phyloP scores from a whole-genome alignment of 495 filamentous ascomycete species.

The Cercophora samala region DNA sequence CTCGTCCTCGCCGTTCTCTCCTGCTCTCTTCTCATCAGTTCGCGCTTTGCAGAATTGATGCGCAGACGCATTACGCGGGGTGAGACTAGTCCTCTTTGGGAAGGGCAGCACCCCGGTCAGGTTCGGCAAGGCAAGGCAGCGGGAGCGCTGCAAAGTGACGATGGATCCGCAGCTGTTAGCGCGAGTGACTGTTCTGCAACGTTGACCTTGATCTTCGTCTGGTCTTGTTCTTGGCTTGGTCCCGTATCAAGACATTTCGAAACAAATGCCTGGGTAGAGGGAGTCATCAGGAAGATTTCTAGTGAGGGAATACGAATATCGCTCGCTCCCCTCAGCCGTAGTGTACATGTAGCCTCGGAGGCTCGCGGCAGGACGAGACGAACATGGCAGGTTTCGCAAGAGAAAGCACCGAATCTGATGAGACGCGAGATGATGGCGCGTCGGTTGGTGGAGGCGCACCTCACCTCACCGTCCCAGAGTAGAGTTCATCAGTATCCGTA shows the following conservation, averaged over 20 bases:
- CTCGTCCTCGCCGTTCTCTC: not conserved
- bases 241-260: not conserved
- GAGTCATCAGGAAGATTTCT: not conserved
- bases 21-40: not conserved
- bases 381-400: not conserved
- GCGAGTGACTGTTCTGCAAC: not conserved
- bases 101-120: slow-evolving; percentile 1
- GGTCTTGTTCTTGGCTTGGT: not conserved
- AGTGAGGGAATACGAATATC: not conserved
- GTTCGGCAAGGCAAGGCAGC: slow-evolving; percentile 5
- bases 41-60: slow-evolving; percentile 8
- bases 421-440: slow-evolving; percentile 6
- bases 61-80: slow-evolving; percentile 9
- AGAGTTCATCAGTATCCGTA: not conserved
- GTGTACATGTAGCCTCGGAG: no score
- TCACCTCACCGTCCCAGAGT: not conserved
- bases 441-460: slow-evolving; percentile 3
- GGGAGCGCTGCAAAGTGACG: slow-evolving; percentile 6
- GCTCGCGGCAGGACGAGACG: not conserved
- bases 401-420: not conserved
- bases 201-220: not conserved
- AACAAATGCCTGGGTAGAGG: not conserved
- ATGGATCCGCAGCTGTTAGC: slow-evolving; percentile 1
- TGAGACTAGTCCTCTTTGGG: slow-evolving; percentile 6
- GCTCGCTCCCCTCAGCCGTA: no score